Conservation (phyloP, 805 yeast genomes). For the Candida maesae region DNA sequence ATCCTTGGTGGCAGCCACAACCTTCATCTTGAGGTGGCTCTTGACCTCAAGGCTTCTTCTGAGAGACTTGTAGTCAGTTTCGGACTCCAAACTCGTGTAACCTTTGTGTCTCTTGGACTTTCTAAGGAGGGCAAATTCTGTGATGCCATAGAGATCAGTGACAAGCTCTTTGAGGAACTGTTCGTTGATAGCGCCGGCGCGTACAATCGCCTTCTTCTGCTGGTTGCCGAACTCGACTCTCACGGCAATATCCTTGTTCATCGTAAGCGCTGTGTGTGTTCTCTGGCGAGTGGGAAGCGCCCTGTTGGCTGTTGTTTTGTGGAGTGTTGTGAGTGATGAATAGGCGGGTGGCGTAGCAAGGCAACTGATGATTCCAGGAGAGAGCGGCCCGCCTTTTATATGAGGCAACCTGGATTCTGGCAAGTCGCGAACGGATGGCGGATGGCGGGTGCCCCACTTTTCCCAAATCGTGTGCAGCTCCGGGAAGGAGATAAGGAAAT, state of each 20-base stretch:
- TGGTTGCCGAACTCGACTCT: slow-evolving; percentile 5
- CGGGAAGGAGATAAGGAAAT: too few relatives aligned
- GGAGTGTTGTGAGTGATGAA: too few relatives aligned
- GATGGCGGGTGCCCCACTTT: too few relatives aligned
- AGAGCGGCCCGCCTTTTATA: too few relatives aligned
- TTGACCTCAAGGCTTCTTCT: slow-evolving; percentile 17
- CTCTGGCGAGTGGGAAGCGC: too few relatives aligned
- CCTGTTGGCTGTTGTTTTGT: too few relatives aligned
- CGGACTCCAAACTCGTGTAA: slow-evolving; percentile 7
- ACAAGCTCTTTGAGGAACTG: slow-evolving; percentile 1
- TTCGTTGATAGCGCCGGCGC: slow-evolving; percentile 1
- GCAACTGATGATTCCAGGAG: too few relatives aligned
- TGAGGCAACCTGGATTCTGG: too few relatives aligned
- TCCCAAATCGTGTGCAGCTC: too few relatives aligned
- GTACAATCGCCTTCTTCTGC: background rate
- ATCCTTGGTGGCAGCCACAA: background rate
- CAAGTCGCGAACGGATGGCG: too few relatives aligned
- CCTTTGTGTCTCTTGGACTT: slow-evolving; percentile 15
- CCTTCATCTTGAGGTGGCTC: slow-evolving; percentile 12
- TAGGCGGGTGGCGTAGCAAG: background rate
- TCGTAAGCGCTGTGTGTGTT: background rate
- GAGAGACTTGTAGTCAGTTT: slow-evolving; percentile 11
- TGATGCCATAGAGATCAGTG: slow-evolving; percentile 1
- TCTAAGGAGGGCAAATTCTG: slow-evolving; percentile 12
- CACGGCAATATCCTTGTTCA: slow-evolving; percentile 5